Percentiles rank a stretch among this genome's conserved stretches.
These are phyloP conservation scores for Quercus ilex DNA, from an alignment of 306 rosid species.

Conservation along the genomic window DNA sequence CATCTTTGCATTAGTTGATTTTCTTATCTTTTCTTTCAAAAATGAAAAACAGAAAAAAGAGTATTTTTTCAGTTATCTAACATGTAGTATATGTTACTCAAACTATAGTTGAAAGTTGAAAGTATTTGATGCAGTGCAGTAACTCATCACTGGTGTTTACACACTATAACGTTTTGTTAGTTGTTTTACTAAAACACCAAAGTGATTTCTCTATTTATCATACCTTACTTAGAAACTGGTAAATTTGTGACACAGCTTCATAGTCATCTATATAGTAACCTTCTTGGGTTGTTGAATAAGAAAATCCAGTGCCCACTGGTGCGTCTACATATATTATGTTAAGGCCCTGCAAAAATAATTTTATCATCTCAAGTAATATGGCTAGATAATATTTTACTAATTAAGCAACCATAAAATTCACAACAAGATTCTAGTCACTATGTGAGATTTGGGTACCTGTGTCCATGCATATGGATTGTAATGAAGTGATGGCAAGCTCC, in stretches of 20 bases:
- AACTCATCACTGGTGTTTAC: no score
- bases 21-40: no score
- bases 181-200: no score
- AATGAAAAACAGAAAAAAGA: no score
- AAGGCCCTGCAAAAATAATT: not conserved
- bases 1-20: no score
- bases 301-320: slow-evolving; percentile 30
- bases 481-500: slow-evolving; percentile 22
- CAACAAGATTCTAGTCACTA: not conserved
- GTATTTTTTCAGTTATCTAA: no score
- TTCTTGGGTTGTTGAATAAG: slow-evolving; percentile 24
- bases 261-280: slow-evolving; percentile 21
- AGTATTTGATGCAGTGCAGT: no score
- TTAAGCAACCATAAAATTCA: not conserved
- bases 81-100: no score
- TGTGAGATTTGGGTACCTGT: slow-evolving; percentile 5
- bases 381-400: not conserved
- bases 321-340: slow-evolving; percentile 21
- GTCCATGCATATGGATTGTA: slow-evolving; percentile 21
- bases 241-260: slow-evolving; percentile 2
- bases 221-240: slow-evolving; percentile 18
- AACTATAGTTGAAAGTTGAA: no score
- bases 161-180: no score
- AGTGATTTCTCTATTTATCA: not conserved
- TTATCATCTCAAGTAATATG: not conserved